Percentiles rank a stretch among this genome's conserved stretches.
phyloP scores from a whole-genome alignment of 2,329 filamentous ascomycete genomes.

The Xylariaceae sp. region DNA sequence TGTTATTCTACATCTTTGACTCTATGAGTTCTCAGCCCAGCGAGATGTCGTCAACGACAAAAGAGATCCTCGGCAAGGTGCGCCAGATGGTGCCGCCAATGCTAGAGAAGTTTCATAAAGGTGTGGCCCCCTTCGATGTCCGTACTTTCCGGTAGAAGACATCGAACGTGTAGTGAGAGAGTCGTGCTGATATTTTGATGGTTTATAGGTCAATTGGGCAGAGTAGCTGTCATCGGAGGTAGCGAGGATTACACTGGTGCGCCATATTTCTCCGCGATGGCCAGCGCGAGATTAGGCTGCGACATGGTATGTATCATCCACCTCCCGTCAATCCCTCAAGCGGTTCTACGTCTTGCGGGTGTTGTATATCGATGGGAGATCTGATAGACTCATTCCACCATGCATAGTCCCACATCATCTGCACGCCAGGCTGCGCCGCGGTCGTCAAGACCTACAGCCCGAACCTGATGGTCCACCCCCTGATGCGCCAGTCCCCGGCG shows the following conservation, averaged over 20 bases:
- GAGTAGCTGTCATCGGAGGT: conserved; percentile 90
- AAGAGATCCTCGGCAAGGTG: conserved; percentile 72
- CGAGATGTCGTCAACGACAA: conserved; percentile 65
- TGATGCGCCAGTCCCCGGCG: conserved; percentile 71
- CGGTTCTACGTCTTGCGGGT: too few species aligned
- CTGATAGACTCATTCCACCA: too few species aligned
- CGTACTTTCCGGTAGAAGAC: not conserved
- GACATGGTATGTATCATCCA: conserved; percentile 66
- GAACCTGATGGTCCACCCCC: conserved; percentile 96
- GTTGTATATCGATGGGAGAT: too few species aligned
- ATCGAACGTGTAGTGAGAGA: too few species aligned
- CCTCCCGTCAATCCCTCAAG: not conserved
- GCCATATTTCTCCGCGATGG: conserved; percentile 97
- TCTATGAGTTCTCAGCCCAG: conserved; percentile 25
- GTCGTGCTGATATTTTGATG: too few species aligned
- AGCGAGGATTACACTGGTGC: conserved; percentile 96
- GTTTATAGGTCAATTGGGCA: conserved; percentile 74
- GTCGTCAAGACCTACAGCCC: conserved; percentile 98
- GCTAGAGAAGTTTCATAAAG: conserved; percentile 95
- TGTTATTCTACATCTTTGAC: not conserved
- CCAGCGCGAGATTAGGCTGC: conserved; percentile 82
- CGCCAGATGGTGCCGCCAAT: conserved; percentile 91
- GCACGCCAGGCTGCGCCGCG: conserved; percentile 77
- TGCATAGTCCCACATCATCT: conserved; percentile 82
- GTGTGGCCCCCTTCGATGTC: conserved; percentile 43